phyloP scores from a whole-genome alignment of 2,329 filamentous ascomycete species.

The Fragosphaeria purpurea region DNA sequence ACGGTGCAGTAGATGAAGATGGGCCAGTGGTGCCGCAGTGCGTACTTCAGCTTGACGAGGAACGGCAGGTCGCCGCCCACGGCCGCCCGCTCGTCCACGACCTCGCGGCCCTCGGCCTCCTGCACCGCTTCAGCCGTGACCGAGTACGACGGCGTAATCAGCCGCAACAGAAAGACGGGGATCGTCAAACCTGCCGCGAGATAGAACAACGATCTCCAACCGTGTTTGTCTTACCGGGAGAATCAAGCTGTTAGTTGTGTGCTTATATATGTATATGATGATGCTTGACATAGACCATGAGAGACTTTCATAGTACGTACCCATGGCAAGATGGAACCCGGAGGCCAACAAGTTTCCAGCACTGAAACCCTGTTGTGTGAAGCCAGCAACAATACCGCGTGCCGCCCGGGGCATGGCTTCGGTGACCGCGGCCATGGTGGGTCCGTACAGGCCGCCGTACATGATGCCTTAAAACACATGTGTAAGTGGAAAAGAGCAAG shows the following conservation, averaged over 20 bases:
- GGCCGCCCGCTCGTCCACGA: constrained; percentile 1
- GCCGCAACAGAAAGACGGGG: constrained; percentile 68
- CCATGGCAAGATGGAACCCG: background rate
- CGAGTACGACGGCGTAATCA: constrained; percentile 69
- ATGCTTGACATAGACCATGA: no score
- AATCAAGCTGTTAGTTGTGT: no score
- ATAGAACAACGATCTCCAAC: constrained; percentile 82
- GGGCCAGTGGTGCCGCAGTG: constrained; percentile 70
- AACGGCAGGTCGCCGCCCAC: constrained; percentile 32
- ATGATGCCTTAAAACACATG: background rate
- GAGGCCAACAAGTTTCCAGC: constrained; percentile 2
- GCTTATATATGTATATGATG: no score
- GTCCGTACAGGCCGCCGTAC: constrained; percentile 1
- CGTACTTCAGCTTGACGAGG: constrained; percentile 65
- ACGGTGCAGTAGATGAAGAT: constrained; percentile 72
- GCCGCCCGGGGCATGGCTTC: constrained; percentile 1
- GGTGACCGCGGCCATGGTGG: background rate
- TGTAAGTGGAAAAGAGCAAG: background rate
- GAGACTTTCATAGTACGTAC: background rate
- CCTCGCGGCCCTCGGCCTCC: constrained; percentile 20
- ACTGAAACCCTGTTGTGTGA: constrained; percentile 2
- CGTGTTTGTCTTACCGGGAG: constrained; percentile 28
- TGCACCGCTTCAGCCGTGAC: constrained; percentile 56
- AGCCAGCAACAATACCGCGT: constrained; percentile 1
- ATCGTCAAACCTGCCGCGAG: constrained; percentile 75